Evolutionary conservation across 495 filamentous ascomycete genomes (phyloP).

Genomic region (Echria macrotheca): DNA sequence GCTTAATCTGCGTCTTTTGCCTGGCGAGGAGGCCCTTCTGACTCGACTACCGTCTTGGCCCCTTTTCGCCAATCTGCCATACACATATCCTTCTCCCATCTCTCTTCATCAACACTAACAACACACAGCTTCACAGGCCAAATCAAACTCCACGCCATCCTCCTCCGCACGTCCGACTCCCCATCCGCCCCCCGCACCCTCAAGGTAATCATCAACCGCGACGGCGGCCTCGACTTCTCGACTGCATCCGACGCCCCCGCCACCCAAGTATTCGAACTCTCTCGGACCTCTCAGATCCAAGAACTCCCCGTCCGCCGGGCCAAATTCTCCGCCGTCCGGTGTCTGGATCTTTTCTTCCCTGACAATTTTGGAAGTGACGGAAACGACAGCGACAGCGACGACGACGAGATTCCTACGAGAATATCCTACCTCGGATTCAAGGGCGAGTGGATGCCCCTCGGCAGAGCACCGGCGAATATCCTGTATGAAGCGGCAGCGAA

Average conservation of each 20-base stretch:
- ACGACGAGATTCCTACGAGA: constrained; percentile 69
- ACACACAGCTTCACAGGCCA: constrained; percentile 78
- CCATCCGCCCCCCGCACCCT: constrained; percentile 72
- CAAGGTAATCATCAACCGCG: constrained; percentile 77
- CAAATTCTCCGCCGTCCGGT: constrained; percentile 75
- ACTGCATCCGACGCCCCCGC: constrained; percentile 61
- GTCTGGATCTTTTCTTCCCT: constrained; percentile 76
- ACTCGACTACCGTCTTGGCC: too few relatives aligned
- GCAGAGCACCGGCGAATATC: constrained; percentile 75
- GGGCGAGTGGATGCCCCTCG: constrained; percentile 83
- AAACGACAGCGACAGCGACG: too few relatives aligned
- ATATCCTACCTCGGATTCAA: constrained; percentile 86
- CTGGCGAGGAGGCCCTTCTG: too few relatives aligned
- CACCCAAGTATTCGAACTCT: constrained; percentile 73
- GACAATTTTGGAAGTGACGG: constrained; percentile 64
- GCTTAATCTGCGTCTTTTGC: too few relatives aligned
- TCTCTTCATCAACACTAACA: neutral
- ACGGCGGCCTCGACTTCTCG: constrained; percentile 80
- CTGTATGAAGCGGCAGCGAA: constrained; percentile 93
- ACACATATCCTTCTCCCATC: neutral
- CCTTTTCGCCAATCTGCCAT: too few relatives aligned
- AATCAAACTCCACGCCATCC: constrained; percentile 82
- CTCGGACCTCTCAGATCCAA: constrained; percentile 74
- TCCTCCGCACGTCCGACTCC: constrained; percentile 70
- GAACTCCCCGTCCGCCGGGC: constrained; percentile 78